These are phyloP conservation scores for Puya raimondii DNA, from an alignment of 176 grass and related monocot genomes.

Conservation along the genomic window DNA sequence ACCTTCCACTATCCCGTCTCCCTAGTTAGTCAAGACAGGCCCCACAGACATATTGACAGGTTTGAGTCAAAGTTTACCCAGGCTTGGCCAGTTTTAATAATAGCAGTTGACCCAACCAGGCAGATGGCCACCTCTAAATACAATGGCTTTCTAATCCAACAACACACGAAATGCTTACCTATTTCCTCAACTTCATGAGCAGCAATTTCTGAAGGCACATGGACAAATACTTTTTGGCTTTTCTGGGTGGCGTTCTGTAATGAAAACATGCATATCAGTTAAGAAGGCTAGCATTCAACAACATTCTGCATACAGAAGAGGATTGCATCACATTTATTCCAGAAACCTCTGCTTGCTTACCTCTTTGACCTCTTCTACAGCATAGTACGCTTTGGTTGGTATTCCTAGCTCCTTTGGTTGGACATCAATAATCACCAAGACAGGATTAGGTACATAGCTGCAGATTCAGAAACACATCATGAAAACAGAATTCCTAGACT, in stretches of 20 bases:
- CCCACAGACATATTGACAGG: no score
- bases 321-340: no score
- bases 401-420: conserved; percentile 94
- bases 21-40: no score
- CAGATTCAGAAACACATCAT: conserved; percentile 1
- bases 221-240: conserved; percentile 97
- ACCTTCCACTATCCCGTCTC: no score
- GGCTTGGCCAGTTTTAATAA: no score
- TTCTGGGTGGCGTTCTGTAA: conserved; percentile 94
- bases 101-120: no score
- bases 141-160: neutral
- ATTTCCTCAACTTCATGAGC: conserved; percentile 98
- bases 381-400: conserved; percentile 91
- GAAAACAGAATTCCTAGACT: neutral
- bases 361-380: conserved; percentile 96
- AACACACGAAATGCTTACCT: conserved; percentile 29
- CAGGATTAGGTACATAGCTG: conserved; percentile 87
- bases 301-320: conserved; percentile 3
- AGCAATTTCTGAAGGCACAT: conserved; percentile 95
- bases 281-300: conserved; percentile 2
- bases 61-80: no score
- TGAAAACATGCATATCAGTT: conserved; percentile 8
- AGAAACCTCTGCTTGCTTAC: conserved; percentile 9
- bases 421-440: conserved; percentile 98
- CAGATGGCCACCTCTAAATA: neutral